Conservation (phyloP, 495 filamentous ascomycete species). For the Paragyromitra xinjiangensis region DNA sequence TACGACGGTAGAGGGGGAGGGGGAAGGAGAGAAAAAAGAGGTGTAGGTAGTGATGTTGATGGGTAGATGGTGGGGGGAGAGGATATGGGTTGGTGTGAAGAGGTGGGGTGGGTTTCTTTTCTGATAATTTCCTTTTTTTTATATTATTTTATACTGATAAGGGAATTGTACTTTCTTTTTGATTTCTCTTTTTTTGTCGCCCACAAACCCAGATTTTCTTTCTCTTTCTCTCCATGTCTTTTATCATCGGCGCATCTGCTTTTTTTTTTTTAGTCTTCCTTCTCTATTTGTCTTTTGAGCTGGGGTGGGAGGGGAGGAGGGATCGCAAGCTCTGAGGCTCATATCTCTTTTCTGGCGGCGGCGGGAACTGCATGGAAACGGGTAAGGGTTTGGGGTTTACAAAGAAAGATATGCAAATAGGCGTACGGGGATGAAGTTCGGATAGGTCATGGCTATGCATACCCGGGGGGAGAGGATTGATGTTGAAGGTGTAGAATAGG, state of each 20-base stretch:
- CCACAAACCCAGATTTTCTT: constrained; percentile 53
- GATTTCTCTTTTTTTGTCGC: constrained; percentile 43
- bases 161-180: constrained; percentile 39
- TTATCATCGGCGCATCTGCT: constrained; percentile 58
- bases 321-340: constrained; percentile 11
- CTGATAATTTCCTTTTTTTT: constrained; percentile 53
- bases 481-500: constrained; percentile 46
- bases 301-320: constrained; percentile 3
- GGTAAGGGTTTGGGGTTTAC: constrained; percentile 26
- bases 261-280: constrained; percentile 47
- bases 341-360: constrained; percentile 25
- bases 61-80: constrained; percentile 58
- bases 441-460: constrained; percentile 8
- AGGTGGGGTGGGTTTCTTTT: constrained; percentile 52
- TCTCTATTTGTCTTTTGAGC: constrained; percentile 42
- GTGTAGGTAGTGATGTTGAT: constrained; percentile 30
- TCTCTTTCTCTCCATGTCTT: constrained; percentile 43
- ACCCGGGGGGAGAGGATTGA: neutral
- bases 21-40: constrained; percentile 41
- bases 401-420: constrained; percentile 42
- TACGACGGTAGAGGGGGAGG: constrained; percentile 41
- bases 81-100: constrained; percentile 38
- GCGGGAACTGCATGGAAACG: constrained; percentile 34
- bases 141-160: constrained; percentile 54
- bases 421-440: constrained; percentile 27